These are phyloP conservation scores for Parmelia sp. DNA, from an alignment of 495 filamentous ascomycete genomes.

Conservation along the genomic window DNA sequence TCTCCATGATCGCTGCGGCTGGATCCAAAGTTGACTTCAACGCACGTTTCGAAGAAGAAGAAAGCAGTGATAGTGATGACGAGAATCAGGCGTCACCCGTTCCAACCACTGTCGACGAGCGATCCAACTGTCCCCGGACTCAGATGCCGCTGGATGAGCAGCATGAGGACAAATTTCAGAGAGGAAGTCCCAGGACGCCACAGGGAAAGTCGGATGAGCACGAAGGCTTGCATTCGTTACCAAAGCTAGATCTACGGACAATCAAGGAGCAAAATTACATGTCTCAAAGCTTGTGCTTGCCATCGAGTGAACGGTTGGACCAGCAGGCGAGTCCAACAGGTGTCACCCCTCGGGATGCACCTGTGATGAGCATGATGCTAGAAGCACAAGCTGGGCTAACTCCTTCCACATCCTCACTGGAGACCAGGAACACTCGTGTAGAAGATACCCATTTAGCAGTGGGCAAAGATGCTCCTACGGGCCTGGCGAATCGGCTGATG, in stretches of 20 bases:
- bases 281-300: slow-evolving; percentile 26
- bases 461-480: slow-evolving; percentile 25
- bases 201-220: slow-evolving; percentile 12
- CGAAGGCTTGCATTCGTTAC: slow-evolving; percentile 29
- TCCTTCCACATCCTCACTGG: slow-evolving; percentile 26
- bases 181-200: slow-evolving; percentile 9
- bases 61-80: slow-evolving; percentile 75
- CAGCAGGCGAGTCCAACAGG: slow-evolving; percentile 33
- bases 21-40: slow-evolving; percentile 74
- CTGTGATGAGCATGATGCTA: slow-evolving; percentile 75
- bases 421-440: slow-evolving; percentile 24
- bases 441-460: slow-evolving; percentile 21
- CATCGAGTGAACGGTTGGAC: slow-evolving; percentile 17
- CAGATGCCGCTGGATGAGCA: slow-evolving; percentile 3
- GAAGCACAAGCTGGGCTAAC: slow-evolving; percentile 67
- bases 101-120: slow-evolving; percentile 15
- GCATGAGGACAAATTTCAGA: neutral
- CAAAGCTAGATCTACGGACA: slow-evolving; percentile 25
- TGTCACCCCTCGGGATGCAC: slow-evolving; percentile 50
- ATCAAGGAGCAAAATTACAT: slow-evolving; percentile 30
- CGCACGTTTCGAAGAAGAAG: slow-evolving; percentile 72
- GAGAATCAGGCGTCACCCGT: slow-evolving; percentile 37
- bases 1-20: slow-evolving; percentile 88
- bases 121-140: slow-evolving; percentile 1
- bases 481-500: slow-evolving; percentile 65